Evolutionary conservation across 306 rosid species (phyloP).

Genomic region (Calophaca sinica): DNA sequence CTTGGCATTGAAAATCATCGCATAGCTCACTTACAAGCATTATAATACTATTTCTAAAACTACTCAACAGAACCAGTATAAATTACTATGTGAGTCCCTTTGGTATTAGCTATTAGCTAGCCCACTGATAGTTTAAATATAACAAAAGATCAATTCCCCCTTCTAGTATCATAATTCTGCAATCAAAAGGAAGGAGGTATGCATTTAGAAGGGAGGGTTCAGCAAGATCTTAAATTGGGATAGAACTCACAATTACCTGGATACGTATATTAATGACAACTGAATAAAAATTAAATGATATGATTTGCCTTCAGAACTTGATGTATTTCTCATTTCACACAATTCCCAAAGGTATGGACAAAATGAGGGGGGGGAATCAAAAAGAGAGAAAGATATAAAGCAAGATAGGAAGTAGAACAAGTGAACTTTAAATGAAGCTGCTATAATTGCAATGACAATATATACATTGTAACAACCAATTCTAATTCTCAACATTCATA

Average conservation of each 20-base stretch:
- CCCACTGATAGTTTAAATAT: conserved; percentile 14
- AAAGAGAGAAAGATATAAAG: conserved; percentile 7
- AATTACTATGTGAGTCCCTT: neutral
- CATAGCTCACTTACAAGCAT: conserved; percentile 30
- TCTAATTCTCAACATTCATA: too few species aligned
- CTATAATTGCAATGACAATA: too few species aligned
- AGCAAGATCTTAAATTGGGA: conserved; percentile 29
- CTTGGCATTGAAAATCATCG: conserved; percentile 29
- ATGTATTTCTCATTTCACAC: conserved; percentile 31
- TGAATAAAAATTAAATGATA: neutral
- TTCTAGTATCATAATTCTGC: conserved; percentile 19
- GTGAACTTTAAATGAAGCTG: too few species aligned
- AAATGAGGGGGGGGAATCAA: neutral
- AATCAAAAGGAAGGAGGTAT: neutral
- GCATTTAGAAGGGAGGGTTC: neutral
- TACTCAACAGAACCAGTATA: conserved; percentile 26
- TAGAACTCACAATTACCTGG: conserved; percentile 16
- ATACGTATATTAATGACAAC: conserved; percentile 23
- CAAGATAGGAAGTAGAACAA: too few species aligned
- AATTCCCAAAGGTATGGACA: conserved; percentile 18
- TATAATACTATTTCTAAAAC: conserved; percentile 24
- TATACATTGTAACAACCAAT: too few species aligned
- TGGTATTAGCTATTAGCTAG: conserved; percentile 20
- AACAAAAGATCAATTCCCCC: conserved; percentile 7
- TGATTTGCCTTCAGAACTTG: conserved; percentile 1